A percentile compares a stretch with the other conserved stretches of the same genome.
Evolutionary conservation across 768 basidiomycete species (phyloP).

Genomic region (Leccinum arenicola): DNA sequence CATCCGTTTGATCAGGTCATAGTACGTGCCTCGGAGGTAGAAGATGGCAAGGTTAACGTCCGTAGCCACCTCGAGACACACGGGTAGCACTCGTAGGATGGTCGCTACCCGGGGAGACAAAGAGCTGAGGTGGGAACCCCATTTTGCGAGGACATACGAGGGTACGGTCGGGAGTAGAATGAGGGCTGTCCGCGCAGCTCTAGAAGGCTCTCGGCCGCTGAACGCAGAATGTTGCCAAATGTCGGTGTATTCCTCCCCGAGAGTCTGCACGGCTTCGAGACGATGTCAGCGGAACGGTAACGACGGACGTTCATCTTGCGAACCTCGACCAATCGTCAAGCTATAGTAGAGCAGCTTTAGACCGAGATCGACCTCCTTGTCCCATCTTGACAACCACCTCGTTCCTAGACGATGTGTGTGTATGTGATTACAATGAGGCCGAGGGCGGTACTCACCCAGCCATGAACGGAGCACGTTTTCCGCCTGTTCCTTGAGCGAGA

Average conservation of each 20-base stretch:
- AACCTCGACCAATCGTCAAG: slow-evolving; percentile 73
- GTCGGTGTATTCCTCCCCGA: slow-evolving; percentile 91
- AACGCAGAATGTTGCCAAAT: slow-evolving; percentile 67
- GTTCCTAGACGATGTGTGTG: slow-evolving; percentile 52
- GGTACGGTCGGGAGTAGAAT: slow-evolving; percentile 68
- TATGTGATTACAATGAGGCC: background rate
- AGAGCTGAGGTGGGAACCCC: slow-evolving; percentile 40
- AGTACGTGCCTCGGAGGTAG: slow-evolving; percentile 78
- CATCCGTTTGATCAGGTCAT: slow-evolving; percentile 65
- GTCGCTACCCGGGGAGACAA: slow-evolving; percentile 31
- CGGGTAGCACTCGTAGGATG: slow-evolving; percentile 41
- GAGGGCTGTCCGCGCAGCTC: slow-evolving; percentile 45
- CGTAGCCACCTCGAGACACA: slow-evolving; percentile 49
- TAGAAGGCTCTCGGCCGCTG: slow-evolving; percentile 41
- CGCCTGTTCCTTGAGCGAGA: slow-evolving; percentile 69
- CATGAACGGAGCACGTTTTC: slow-evolving; percentile 73
- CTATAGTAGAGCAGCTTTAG: slow-evolving; percentile 72
- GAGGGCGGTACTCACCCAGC: slow-evolving; percentile 52
- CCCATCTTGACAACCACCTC: slow-evolving; percentile 76
- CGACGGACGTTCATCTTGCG: slow-evolving; percentile 8
- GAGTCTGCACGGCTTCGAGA: slow-evolving; percentile 65
- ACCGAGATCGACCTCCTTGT: slow-evolving; percentile 71
- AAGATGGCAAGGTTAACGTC: slow-evolving; percentile 81
- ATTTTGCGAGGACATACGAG: slow-evolving; percentile 55
- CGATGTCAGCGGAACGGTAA: slow-evolving; percentile 8